Base-by-base conservation (phyloP, 371 early-diverging fungal species). In the Lichtheimia ramosa region DNA sequence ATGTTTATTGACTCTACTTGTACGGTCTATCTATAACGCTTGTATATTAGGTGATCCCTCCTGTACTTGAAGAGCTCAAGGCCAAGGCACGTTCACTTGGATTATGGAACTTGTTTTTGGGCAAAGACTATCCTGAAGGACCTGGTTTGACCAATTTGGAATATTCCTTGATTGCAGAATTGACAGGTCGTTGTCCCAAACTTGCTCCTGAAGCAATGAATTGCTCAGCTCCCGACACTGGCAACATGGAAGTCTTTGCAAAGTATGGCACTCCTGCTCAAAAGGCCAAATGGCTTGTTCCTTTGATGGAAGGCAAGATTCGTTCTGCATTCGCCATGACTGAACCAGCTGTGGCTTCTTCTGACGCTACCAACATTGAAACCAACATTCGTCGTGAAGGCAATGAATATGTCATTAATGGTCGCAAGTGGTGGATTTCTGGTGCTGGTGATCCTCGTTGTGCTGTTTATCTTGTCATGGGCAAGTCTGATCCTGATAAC, bases 301-400 rank as follows among this genome's bases (percentile, higher is more conserved):
- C 97, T 18, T 77, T 97, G 56, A 67, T 97, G 75, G 80, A 88
- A 24, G 96, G 96, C 53, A 79, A 89, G 78, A 96, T 98, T 69
- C 88, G 98, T 18, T 95, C 95, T 18, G 96, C 96, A 13, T 97
- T 98, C 76, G 96, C 97, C 59, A 98, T 98, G 98, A 97, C 98
- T 18, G 98, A 98, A 74, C 89, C 92, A 10, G 80, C 69, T 0
- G 96, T 97, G 16, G 95, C 98, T 0, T 93, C 93, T 13, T 95
- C 97, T 40, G 97, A 98, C 74, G 98, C 98, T 0, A 95, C 96
- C 66, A 96, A 97, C 78, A 96, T 97, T 59, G 89, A 90, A 66
- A 90, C 93, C 40, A 71, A 72, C 41, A 95, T 96, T 58, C 80
- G 75, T 64, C 83, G 85, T 43, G 73, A 81, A 5, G 82, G 81